phyloP scores from a whole-genome alignment of 495 filamentous ascomycete species.

The Massariosphaeria phaeospora region DNA sequence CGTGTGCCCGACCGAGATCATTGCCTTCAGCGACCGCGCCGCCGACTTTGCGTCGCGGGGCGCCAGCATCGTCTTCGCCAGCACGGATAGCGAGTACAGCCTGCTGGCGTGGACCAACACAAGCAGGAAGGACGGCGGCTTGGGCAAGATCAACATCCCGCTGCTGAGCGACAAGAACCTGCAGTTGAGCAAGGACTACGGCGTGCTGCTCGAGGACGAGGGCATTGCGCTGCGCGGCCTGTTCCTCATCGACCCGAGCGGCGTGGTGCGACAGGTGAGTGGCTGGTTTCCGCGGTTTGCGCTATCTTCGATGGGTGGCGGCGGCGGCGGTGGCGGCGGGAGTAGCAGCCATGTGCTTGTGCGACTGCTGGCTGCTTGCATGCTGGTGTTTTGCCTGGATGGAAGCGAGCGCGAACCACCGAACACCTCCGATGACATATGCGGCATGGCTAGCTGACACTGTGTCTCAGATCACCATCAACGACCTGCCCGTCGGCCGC shows the following conservation, averaged over 20 bases:
- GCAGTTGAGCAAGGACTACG: slow-evolving; percentile 51
- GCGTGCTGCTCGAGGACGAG: slow-evolving; percentile 54
- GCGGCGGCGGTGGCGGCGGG: background rate
- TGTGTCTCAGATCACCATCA: slow-evolving; percentile 48
- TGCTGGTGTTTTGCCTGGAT: background rate
- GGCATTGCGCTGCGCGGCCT: slow-evolving; percentile 55
- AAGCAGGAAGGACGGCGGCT: slow-evolving; percentile 50
- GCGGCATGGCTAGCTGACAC: too few species aligned
- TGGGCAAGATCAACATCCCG: slow-evolving; percentile 51
- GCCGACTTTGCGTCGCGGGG: slow-evolving; percentile 44
- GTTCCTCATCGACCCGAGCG: slow-evolving; percentile 57
- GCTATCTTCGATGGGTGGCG: background rate
- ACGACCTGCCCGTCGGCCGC: slow-evolving; percentile 56
- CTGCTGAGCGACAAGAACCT: slow-evolving; percentile 55
- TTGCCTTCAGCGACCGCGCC: slow-evolving; percentile 46
- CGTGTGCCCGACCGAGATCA: slow-evolving; percentile 52
- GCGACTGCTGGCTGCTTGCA: background rate
- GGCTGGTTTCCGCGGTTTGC: background rate
- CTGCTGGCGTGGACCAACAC: slow-evolving; percentile 52
- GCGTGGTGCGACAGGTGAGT: slow-evolving; percentile 46
- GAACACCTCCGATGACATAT: background rate
- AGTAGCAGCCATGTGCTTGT: background rate
- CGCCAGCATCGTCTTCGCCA: slow-evolving; percentile 50
- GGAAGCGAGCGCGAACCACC: background rate
- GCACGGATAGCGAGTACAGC: slow-evolving; percentile 47